phyloP scores from a whole-genome alignment of 495 filamentous ascomycete genomes.

The Mytilinidion resinicola region DNA sequence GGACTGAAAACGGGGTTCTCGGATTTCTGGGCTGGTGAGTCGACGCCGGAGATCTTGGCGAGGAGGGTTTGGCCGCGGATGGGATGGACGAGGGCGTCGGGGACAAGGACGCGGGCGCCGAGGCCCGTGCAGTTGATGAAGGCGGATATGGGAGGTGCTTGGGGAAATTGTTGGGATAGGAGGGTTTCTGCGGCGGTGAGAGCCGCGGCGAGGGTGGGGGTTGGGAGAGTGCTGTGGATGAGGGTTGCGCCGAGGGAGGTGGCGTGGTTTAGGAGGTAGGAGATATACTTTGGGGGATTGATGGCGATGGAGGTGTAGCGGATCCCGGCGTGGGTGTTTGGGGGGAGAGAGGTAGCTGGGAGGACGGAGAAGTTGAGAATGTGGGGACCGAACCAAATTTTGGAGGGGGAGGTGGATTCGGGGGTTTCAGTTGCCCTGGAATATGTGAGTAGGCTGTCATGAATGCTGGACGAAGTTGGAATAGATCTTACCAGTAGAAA shows the following conservation, averaged over 20 bases:
- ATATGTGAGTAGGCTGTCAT: neutral
- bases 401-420: neutral
- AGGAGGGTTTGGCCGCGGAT: conserved; percentile 36
- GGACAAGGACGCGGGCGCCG: conserved; percentile 26
- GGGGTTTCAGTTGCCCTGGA: neutral
- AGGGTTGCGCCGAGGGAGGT: conserved; percentile 2
- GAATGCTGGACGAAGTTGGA: neutral
- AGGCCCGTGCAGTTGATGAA: conserved; percentile 37
- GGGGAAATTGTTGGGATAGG: conserved; percentile 11
- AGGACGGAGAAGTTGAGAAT: conserved; percentile 4
- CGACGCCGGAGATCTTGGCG: conserved; percentile 31
- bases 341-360: neutral
- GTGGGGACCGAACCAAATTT: conserved; percentile 12
- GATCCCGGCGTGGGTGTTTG: neutral
- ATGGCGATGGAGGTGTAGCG: conserved; percentile 9
- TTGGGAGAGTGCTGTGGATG: conserved; percentile 4
- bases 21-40: neutral
- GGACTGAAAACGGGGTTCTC: neutral
- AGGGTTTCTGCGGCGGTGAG: conserved; percentile 14
- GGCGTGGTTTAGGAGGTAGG: conserved; percentile 1
- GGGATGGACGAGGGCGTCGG: conserved; percentile 30
- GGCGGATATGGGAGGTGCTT: conserved; percentile 5
- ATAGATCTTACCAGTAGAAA: neutral
- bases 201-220: neutral
- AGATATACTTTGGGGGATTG: conserved; percentile 9